phyloP scores from a whole-genome alignment of 805 yeast genomes.

The Vanderwaltozyma yarrowii region DNA sequence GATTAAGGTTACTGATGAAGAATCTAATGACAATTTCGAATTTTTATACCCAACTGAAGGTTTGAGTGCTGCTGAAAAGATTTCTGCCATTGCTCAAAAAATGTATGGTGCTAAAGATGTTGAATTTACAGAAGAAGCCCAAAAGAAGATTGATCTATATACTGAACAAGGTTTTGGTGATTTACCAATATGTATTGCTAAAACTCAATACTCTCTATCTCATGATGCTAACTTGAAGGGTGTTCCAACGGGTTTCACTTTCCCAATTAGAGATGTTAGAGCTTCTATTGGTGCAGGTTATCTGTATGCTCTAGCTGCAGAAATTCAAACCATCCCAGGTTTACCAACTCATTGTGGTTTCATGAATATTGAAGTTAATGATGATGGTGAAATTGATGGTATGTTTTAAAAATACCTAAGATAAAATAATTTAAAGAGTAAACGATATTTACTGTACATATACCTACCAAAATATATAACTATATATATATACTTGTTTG shows the following conservation, averaged over 20 bases:
- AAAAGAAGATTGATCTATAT: constrained; percentile 55
- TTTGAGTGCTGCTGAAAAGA: constrained; percentile 53
- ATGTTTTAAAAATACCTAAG: constrained; percentile 38
- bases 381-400: constrained; percentile 74
- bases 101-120: constrained; percentile 73
- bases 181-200: constrained; percentile 76
- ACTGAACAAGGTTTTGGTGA: constrained; percentile 67
- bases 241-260: constrained; percentile 68
- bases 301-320: constrained; percentile 76
- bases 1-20: constrained; percentile 46
- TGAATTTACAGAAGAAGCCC: constrained; percentile 60
- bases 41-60: constrained; percentile 54
- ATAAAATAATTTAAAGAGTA: background rate
- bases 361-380: constrained; percentile 77
- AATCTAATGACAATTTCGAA: constrained; percentile 32
- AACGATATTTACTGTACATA: too few relatives aligned
- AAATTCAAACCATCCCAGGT: constrained; percentile 80
- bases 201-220: constrained; percentile 76
- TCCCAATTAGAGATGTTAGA: constrained; percentile 74
- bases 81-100: constrained; percentile 55
- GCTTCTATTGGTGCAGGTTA: constrained; percentile 78
- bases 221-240: constrained; percentile 78
- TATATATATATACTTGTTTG: background rate
- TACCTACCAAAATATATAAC: background rate
- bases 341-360: constrained; percentile 78